phyloP scores from a whole-genome alignment of 1,284 basidiomycete genomes.

The Amylostereum areolatum region DNA sequence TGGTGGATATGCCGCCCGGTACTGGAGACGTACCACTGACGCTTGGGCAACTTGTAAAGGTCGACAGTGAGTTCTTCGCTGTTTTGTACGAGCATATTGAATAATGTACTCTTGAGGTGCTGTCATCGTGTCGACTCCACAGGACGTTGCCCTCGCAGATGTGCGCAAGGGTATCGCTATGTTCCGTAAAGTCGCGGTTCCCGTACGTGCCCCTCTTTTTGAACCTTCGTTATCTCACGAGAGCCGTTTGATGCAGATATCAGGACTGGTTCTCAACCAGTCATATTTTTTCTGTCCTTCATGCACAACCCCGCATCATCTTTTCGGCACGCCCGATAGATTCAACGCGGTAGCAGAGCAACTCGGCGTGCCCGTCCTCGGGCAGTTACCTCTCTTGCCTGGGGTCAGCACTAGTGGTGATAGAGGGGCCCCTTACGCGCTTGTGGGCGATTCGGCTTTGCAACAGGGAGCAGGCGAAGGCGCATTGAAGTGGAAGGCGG shows the following conservation, averaged over 20 bases:
- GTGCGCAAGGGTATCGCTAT: constrained; percentile 91
- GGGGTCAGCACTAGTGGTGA: constrained; percentile 78
- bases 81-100: too few species aligned
- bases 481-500: not conserved
- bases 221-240: not conserved
- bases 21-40: constrained; percentile 96
- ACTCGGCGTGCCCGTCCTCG: constrained; percentile 66
- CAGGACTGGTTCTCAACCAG: constrained; percentile 89
- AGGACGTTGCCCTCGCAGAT: constrained; percentile 90
- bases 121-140: constrained; percentile 93
- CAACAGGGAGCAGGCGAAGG: not conserved
- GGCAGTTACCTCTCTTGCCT: constrained; percentile 81
- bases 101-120: constrained; percentile 52
- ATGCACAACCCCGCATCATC: constrained; percentile 65
- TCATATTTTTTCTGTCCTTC: constrained; percentile 82
- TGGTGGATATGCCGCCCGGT: constrained; percentile 96
- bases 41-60: constrained; percentile 83
- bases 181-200: constrained; percentile 87
- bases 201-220: constrained; percentile 43
- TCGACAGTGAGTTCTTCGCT: constrained; percentile 74
- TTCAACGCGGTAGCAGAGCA: constrained; percentile 64
- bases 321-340: constrained; percentile 71
- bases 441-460: constrained; percentile 20
- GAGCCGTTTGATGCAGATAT: constrained; percentile 53
- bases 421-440: constrained; percentile 55